Conservation (phyloP, 768 basidiomycete species). For the Atractiella rhizophila region DNA sequence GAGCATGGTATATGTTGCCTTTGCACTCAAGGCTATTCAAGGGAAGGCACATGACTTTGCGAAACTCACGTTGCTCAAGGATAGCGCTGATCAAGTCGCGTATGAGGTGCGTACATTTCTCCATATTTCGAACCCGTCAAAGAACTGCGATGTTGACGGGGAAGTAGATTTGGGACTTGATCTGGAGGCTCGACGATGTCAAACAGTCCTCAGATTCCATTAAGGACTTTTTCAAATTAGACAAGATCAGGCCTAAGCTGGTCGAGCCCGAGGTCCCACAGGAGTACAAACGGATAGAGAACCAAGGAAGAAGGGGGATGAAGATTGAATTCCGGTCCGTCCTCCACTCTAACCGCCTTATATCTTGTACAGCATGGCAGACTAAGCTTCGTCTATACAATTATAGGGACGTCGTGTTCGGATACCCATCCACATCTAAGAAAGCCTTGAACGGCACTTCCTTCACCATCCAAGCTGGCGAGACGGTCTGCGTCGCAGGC, state of each 20-base stretch:
- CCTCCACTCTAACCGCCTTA: not conserved
- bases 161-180: not conserved
- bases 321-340: slow-evolving; percentile 2
- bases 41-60: not conserved
- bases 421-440: slow-evolving; percentile 1
- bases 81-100: not conserved
- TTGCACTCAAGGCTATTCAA: not conserved
- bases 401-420: slow-evolving; percentile 1
- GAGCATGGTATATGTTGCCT: slow-evolving; percentile 1
- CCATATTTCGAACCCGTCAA: too few relatives aligned
- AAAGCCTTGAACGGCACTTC: not conserved
- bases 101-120: slow-evolving; percentile 1
- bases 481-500: not conserved
- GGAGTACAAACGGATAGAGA: not conserved
- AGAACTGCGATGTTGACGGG: not conserved
- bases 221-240: not conserved
- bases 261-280: not conserved
- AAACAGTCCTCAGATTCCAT: slow-evolving; percentile 2
- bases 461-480: slow-evolving; percentile 3
- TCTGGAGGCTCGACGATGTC: slow-evolving; percentile 5
- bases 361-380: not conserved
- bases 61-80: not conserved
- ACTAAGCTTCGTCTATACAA: not conserved
- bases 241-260: not conserved
- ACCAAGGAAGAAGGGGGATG: slow-evolving; percentile 1